A percentile compares a stretch with the other conserved stretches of the same genome.
These are phyloP conservation scores for Vachellia pachyceras DNA, from an alignment of 306 rosid genomes.

Conservation along the genomic window DNA sequence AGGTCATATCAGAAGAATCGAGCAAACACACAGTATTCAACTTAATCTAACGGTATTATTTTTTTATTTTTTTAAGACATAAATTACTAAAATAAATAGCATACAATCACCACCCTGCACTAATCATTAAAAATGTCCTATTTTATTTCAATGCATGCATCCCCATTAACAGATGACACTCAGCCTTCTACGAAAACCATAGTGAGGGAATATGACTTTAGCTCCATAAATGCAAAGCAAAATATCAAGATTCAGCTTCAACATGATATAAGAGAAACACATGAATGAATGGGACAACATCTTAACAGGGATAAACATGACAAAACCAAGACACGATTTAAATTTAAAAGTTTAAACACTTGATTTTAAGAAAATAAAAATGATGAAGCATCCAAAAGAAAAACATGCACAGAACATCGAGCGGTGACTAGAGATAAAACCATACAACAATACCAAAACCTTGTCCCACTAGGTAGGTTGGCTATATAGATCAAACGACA, in stretches of 20 bases:
- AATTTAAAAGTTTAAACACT: neutral
- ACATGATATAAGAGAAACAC: neutral
- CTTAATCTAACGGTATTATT: neutral
- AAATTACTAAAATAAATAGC: slow-evolving; percentile 13
- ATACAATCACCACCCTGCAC: slow-evolving; percentile 21
- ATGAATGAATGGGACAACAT: neutral
- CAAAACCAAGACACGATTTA: neutral
- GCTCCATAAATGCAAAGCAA: too few relatives aligned
- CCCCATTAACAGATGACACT: neutral
- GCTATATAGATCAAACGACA: too few relatives aligned
- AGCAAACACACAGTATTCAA: neutral
- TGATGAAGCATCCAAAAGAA: too few relatives aligned
- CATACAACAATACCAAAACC: too few relatives aligned
- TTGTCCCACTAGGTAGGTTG: too few relatives aligned
- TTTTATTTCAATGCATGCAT: neutral
- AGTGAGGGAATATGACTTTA: too few relatives aligned
- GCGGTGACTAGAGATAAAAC: too few relatives aligned
- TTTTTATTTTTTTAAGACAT: neutral
- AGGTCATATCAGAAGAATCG: slow-evolving; percentile 19
- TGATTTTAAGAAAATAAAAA: neutral
- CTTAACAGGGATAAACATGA: neutral
- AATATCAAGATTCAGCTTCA: neutral
- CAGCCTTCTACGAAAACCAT: neutral
- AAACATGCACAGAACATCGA: too few relatives aligned
- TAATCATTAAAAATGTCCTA: too few relatives aligned